Base-by-base conservation (phyloP, 2,329 filamentous ascomycete species). In the Pestalotiopsis sp. region DNA sequence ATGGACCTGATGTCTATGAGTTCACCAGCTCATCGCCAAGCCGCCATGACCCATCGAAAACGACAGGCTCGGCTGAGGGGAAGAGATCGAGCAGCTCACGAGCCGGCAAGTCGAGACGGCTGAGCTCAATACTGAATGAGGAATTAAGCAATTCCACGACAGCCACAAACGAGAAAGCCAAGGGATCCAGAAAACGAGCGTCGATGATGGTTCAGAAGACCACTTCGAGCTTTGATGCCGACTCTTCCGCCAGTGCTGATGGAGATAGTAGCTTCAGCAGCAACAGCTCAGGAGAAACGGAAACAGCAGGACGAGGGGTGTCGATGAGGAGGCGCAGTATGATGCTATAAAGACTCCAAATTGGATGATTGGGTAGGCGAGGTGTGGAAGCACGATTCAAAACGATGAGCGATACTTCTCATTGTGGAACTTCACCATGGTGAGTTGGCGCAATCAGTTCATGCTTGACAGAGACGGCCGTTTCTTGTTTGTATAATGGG, bases 311-410 rank as follows among this genome's bases (percentile, higher is more conserved):
- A 23, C 70, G 72, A 3, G 69, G 71, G 38, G 66, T 74, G 67
- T 81, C 75, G 41, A 81, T 82, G 68, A 81, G 87, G 74, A 80
- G 87, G 71, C 81, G 86, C 73, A 89, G 86, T 75, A 89, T 88
- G 85, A 88, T 90, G 86, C 76, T 89, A 77, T 88, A 81, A 86
- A 72, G 9, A 59, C 25, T 64, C n/a, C 36, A 41, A 17, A 17
- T 62, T 9, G n/a, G 25, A 62, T 9, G 31, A 36, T 36, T 36
- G 31, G 31, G 31, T 36, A 6, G 31, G 31, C 31, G 7, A 36
- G 31, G 7, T 36, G 7, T 36, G 31, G 31, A 36, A 36, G 7
- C 2, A 36, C 31, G 31, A 36, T 36, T 36, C 31, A 36, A 36
- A 36, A 36, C 31, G 31, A 36, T 36, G 6, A 9, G 31, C 31